phyloP scores from a whole-genome alignment of 1,284 basidiomycete genomes.

The Cutaneotrichosporon arboriforme region DNA sequence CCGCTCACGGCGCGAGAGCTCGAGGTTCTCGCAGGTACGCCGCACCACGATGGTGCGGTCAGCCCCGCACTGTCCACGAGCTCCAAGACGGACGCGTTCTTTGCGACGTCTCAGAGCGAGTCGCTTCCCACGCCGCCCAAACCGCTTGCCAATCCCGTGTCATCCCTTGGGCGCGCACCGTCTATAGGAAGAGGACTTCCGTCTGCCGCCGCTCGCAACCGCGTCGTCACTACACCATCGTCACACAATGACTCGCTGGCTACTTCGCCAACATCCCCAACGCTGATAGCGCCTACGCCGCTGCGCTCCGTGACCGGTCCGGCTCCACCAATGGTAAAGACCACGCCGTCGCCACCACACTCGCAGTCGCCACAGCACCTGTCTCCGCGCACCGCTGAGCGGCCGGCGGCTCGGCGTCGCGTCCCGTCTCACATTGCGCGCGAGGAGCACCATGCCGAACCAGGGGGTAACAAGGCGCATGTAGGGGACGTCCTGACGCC shows the following conservation, averaged over 20 bases:
- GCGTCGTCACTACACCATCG: constrained; percentile 13
- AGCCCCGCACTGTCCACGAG: constrained; percentile 25
- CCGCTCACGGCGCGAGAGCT: not conserved
- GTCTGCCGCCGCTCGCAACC: constrained; percentile 3
- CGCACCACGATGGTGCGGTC: constrained; percentile 7
- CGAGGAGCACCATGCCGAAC: constrained; percentile 13
- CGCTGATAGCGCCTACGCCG: constrained; percentile 2
- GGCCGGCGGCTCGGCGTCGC: not conserved
- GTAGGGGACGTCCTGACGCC: constrained; percentile 27
- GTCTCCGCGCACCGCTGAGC: not conserved
- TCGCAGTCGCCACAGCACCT: not conserved
- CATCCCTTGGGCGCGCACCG: not conserved
- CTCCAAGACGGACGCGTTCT: constrained; percentile 43
- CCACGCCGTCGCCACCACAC: not conserved
- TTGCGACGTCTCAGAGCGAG: constrained; percentile 20
- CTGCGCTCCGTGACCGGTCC: constrained; percentile 15
- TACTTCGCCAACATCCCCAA: constrained; percentile 4
- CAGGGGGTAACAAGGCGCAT: constrained; percentile 14
- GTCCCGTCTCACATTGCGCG: constrained; percentile 6
- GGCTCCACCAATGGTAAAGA: not conserved
- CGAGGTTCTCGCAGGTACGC: not conserved
- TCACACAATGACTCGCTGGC: not conserved
- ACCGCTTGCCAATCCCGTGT: not conserved
- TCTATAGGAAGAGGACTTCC: constrained; percentile 2
- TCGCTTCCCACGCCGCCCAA: constrained; percentile 26